Percentiles rank a stretch among this genome's conserved stretches.
These are phyloP conservation scores for Exobasidium cylindrosporum DNA, from an alignment of 1,284 basidiomycete species.

Conservation along the genomic window DNA sequence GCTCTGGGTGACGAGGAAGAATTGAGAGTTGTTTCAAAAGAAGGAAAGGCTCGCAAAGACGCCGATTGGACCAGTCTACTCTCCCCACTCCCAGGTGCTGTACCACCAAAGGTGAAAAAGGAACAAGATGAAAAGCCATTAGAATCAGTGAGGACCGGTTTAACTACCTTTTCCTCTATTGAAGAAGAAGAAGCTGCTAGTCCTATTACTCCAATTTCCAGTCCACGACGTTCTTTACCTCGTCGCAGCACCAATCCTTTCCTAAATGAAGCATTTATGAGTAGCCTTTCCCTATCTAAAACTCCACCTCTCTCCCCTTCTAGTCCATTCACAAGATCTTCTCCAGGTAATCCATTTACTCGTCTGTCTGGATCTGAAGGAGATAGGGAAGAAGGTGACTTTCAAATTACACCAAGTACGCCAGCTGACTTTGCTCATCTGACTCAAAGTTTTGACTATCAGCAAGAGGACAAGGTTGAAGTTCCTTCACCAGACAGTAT, in stretches of 20 bases:
- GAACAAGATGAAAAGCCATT: neutral
- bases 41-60: neutral
- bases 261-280: neutral
- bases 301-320: slow-evolving; percentile 10
- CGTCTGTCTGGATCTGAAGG: too few relatives aligned
- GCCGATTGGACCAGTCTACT: neutral
- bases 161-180: slow-evolving; percentile 3
- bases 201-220: neutral
- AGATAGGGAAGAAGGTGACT: too few relatives aligned
- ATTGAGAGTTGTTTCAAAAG: neutral
- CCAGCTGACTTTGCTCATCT: too few relatives aligned
- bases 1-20: neutral
- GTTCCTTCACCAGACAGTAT: too few relatives aligned
- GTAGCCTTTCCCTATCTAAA: neutral
- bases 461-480: too few relatives aligned
- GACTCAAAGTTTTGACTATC: too few relatives aligned
- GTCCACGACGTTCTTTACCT: neutral
- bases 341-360: slow-evolving; percentile 1
- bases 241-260: slow-evolving; percentile 12
- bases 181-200: neutral
- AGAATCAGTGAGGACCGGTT: slow-evolving; percentile 1
- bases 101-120: neutral
- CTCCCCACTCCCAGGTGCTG: neutral
- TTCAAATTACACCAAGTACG: too few relatives aligned
- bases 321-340: neutral